Base-by-base conservation (phyloP, 805 yeast species). In the Myxozyma kluyveri region DNA sequence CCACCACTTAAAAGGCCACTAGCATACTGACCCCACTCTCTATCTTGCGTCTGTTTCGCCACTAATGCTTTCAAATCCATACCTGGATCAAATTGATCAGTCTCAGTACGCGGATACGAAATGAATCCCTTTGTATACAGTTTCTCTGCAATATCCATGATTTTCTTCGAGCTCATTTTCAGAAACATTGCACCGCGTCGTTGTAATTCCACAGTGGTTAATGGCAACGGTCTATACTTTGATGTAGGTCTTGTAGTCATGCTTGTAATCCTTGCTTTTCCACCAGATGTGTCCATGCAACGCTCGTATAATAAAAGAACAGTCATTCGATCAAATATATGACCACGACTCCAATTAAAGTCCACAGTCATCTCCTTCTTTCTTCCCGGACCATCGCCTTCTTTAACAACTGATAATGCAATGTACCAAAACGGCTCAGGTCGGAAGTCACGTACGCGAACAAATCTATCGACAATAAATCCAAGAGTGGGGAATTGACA, bases 401-500 rank as follows among this genome's bases (percentile, higher is more conserved):
- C 12, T 29, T 54, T 43, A 23, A 36, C 33, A 7, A 42, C 54
- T 2, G 75, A 74, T 1, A 89, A 65, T 18, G 77, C 77, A 3
- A 93, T 69, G 57, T 69, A 74, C 97, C 97, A 93, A 65, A 88
- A 90, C 5, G 76, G 76, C 65, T 93, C 98, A 0, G 88, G 78
- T 4, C 75, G 70, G 68, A 91, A 93, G 56, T 74, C 72, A 61
- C 80, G 78, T 31, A 86, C 85, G 50, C 96, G 74, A 51, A 82
- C 81, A 65, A 82, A 89, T 52, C 99, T 73, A 63, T 93, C 99
- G 9, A 93, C 98, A 0, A 93, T 90, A 69, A 93, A 93, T 2
- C 99, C 98, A 46, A 93, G 72, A 0, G 99, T 91, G 1, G 99
- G 99, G 63, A 93, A 93, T 66, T 93, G 99, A 65, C 99, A 93